A percentile compares a stretch with the other conserved stretches of the same genome.
phyloP scores from a whole-genome alignment of 164 flowering plant species.

The Protea cynaroides region DNA sequence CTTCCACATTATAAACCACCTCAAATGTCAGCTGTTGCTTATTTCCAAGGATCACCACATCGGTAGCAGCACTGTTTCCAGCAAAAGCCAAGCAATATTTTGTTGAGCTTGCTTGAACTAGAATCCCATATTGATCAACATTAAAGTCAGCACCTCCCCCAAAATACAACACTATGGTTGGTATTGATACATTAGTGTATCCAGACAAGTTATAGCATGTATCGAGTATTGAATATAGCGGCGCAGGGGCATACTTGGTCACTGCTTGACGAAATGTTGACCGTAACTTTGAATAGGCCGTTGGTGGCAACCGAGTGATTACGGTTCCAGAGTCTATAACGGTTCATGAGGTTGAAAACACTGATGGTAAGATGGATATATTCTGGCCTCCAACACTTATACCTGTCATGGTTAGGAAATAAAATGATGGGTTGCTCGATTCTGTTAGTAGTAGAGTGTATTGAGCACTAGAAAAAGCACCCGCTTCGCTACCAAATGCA shows the following conservation, averaged over 20 bases:
- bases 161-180: constrained; percentile 28
- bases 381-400: constrained; percentile 8
- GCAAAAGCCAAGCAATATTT: constrained; percentile 43
- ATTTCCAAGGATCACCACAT: constrained; percentile 33
- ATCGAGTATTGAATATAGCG: constrained; percentile 1
- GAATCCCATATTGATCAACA: not conserved
- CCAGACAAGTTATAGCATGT: constrained; percentile 15
- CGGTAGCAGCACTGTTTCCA: constrained; percentile 13
- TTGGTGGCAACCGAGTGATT: constrained; percentile 29
- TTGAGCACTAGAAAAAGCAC: not conserved
- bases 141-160: constrained; percentile 10
- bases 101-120: not conserved
- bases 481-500: constrained; percentile 11
- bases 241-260: constrained; percentile 16
- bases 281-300: constrained; percentile 31
- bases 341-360: constrained; percentile 11
- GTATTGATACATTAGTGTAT: constrained; percentile 11
- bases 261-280: constrained; percentile 18
- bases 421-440: constrained; percentile 6
- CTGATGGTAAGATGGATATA: not conserved
- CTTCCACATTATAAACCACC: too few species aligned
- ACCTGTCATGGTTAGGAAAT: constrained; percentile 12
- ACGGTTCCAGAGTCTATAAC: constrained; percentile 49
- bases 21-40: too few species aligned
- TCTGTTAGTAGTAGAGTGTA: constrained; percentile 7